These are phyloP conservation scores for Cyberlindnera bimundalis DNA, from an alignment of 805 yeast species.

Conservation along the genomic window DNA sequence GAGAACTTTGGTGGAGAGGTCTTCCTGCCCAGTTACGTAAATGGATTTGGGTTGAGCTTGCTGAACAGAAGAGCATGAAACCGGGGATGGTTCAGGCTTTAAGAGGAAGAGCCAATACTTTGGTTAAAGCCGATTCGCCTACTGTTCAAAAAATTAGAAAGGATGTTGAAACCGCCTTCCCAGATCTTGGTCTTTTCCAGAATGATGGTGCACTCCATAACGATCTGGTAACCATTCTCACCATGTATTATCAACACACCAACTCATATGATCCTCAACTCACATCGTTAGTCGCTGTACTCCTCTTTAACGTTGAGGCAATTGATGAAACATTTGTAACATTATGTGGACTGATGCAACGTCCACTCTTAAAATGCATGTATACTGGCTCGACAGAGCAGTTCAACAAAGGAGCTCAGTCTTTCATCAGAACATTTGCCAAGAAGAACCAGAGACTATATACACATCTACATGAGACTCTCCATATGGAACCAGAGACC, in stretches of 20 bases:
- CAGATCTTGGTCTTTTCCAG: conserved; percentile 38
- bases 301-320: conserved; percentile 36
- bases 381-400: conserved; percentile 28
- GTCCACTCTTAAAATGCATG: conserved; percentile 32
- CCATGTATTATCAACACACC: conserved; percentile 29
- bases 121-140: conserved; percentile 9
- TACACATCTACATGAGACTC: conserved; percentile 43
- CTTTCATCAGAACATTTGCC: conserved; percentile 47
- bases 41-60: conserved; percentile 48
- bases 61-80: conserved; percentile 33
- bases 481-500: conserved; percentile 38
- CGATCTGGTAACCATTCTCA: conserved; percentile 32
- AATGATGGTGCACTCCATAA: conserved; percentile 28
- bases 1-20: conserved; percentile 63
- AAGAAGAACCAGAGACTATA: conserved; percentile 42
- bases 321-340: conserved; percentile 36
- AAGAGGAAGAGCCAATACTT: conserved; percentile 1
- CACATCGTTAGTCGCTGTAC: conserved; percentile 37
- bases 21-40: conserved; percentile 44
- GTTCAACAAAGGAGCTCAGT: conserved; percentile 37
- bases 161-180: conserved; percentile 32
- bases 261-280: conserved; percentile 36
- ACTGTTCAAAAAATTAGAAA: conserved; percentile 8
- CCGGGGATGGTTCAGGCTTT: conserved; percentile 10
- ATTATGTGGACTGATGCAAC: conserved; percentile 37